Conservation (phyloP, 2,329 filamentous ascomycete genomes). For the Exophiala sp. region DNA sequence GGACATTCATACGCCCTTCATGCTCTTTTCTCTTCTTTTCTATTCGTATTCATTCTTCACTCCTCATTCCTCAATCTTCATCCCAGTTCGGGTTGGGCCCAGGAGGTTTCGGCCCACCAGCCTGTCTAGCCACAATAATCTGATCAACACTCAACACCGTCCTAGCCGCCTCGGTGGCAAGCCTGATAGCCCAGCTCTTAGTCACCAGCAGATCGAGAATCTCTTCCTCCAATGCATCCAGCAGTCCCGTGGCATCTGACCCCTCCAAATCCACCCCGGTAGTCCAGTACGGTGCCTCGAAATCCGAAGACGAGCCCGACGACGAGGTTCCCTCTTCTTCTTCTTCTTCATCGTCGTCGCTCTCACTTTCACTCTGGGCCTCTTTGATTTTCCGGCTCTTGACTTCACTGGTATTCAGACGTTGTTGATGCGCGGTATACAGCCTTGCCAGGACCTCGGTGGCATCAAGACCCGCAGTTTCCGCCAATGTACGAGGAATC, state of each 20-base stretch:
- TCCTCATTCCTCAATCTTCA: constrained; percentile 46
- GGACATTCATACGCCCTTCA: too few relatives aligned
- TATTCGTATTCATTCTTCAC: too few relatives aligned
- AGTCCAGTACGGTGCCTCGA: constrained; percentile 75
- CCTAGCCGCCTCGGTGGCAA: constrained; percentile 88
- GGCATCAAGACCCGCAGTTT: constrained; percentile 90
- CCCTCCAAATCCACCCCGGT: constrained; percentile 95
- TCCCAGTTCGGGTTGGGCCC: constrained; percentile 81
- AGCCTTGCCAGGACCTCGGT: constrained; percentile 91
- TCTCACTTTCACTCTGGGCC: constrained; percentile 23
- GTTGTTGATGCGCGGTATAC: constrained; percentile 79
- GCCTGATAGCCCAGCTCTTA: constrained; percentile 95
- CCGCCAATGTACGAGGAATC: constrained; percentile 84
- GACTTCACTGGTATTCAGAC: constrained; percentile 20
- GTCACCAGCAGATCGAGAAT: constrained; percentile 87
- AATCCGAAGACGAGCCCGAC: constrained; percentile 35
- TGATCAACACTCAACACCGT: constrained; percentile 96
- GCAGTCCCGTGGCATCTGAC: constrained; percentile 68
- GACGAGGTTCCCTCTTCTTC: neutral
- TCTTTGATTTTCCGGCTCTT: constrained; percentile 26
- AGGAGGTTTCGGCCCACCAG: constrained; percentile 93
- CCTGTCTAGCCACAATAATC: constrained; percentile 96
- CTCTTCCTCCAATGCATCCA: constrained; percentile 80
- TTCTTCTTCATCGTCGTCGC: neutral
- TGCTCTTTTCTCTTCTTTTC: too few relatives aligned